Conservation (phyloP, 176 grass and related monocot species). For the Carex myosuroides region DNA sequence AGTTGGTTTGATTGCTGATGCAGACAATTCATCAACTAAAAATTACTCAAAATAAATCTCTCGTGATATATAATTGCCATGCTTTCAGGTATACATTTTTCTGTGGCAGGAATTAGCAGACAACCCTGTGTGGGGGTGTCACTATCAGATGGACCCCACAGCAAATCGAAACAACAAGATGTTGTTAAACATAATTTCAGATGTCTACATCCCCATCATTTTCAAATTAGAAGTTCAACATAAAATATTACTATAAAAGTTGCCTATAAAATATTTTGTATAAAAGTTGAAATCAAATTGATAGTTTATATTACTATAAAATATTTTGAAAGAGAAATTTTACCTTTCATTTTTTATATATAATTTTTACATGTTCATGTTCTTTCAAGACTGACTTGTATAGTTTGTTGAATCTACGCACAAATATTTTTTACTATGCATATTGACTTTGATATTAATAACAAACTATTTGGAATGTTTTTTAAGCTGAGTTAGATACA, state of each 20-base stretch:
- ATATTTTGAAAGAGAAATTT: not conserved
- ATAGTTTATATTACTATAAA: not conserved
- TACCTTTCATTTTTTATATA: not conserved
- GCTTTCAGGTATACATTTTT: not conserved
- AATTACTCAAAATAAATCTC: not conserved
- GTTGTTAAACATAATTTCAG: not conserved
- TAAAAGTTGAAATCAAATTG: not conserved
- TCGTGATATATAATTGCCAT: not conserved
- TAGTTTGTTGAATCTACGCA: no score
- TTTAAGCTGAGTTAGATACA: no score
- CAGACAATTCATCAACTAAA: conserved; percentile 15
- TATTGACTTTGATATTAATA: no score
- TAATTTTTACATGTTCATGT: no score
- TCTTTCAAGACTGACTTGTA: no score
- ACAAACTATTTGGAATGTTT: no score
- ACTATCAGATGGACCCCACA: not conserved
- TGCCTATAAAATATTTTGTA: not conserved
- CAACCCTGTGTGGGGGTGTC: not conserved
- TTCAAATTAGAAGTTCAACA: not conserved
- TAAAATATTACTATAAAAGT: not conserved
- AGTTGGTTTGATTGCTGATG: conserved; percentile 12
- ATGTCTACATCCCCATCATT: not conserved
- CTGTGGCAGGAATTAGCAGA: not conserved
- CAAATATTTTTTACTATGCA: no score
- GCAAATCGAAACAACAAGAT: not conserved